Evolutionary conservation across 2,329 filamentous ascomycete genomes (phyloP).

Genomic region (Diaporthe batatas): DNA sequence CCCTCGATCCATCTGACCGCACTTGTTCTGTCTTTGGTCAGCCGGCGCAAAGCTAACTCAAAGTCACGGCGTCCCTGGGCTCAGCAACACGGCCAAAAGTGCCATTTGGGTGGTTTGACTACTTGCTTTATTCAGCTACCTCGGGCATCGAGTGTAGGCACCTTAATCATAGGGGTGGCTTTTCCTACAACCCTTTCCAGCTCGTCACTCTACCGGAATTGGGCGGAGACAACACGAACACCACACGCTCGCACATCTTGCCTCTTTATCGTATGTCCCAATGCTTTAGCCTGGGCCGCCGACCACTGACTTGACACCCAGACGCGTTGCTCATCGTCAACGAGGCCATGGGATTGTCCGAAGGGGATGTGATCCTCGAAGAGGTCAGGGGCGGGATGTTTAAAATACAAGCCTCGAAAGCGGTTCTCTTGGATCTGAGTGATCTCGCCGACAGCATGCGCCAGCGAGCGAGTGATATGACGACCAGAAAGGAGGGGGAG

Average conservation of each 20-base stretch:
- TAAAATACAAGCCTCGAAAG: slow-evolving; percentile 2
- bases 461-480: background rate
- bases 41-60: background rate
- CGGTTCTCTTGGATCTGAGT: slow-evolving; percentile 19
- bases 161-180: slow-evolving; percentile 3
- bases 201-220: background rate
- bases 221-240: background rate
- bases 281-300: background rate
- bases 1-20: background rate
- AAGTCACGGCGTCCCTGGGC: slow-evolving; percentile 9
- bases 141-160: background rate
- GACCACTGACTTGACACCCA: background rate
- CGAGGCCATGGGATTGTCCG: background rate
- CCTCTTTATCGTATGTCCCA: background rate
- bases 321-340: slow-evolving; percentile 15
- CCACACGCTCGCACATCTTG: background rate
- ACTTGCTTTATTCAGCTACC: background rate
- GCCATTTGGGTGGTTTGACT: background rate
- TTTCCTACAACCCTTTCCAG: slow-evolving; percentile 1
- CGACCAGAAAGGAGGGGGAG: background rate
- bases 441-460: background rate
- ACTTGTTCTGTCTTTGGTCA: background rate
- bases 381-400: background rate
- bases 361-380: background rate
- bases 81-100: slow-evolving; percentile 14